Evolutionary conservation across 352 stramenopile species (phyloP), one percentile per base, ranked within the genome.

Genomic region (Pythium phragmitis): DNA sequence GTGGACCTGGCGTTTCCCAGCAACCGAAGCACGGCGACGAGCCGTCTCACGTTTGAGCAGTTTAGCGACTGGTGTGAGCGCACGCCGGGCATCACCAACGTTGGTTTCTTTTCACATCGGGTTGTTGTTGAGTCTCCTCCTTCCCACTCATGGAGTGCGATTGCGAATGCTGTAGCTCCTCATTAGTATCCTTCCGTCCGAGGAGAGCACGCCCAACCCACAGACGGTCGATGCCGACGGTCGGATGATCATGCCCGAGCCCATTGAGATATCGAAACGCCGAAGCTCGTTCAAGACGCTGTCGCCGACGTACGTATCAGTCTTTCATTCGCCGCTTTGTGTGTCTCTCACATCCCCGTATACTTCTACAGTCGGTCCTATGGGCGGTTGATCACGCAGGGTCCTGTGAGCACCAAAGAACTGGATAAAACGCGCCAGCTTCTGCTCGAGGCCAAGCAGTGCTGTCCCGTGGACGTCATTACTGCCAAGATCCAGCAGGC

Each of bases 51-150:
- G 30, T 97, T 95, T 62, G 85, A 96, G 9, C 77, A 96, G 53
- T 97, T 97, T 63, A 82, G 78, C 50, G 75, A 82, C 19, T 97
- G 88, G 87, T 93, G 90, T 64, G 80, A 92, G 50, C 76, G 71
- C 59, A 94, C 83, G 6, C 87, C 89, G 1, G 81, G 81, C 8
- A 81, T 94, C 60, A 80, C 76, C 1, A 86, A 91, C 37, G 85
- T 94, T 68, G 41, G 75, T 51, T 63, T 17, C 63, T 1, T 41
- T 60, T 26, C 26, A 9, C 37, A 42, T 3, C 2, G 14, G 2
- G 26, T 30, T 3, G 26, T 30, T 0, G 26, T 5, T 30, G 26
- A 5, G 26, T 30, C 26, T 30, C 26, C 21, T 5, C 26, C 26
- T 30, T 30, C 26, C 26, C 26, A 30, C 26, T 30, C 26, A 30